Evolutionary conservation across 2,329 filamentous ascomycete genomes (phyloP).

Genomic region (Sclerotinia minor): DNA sequence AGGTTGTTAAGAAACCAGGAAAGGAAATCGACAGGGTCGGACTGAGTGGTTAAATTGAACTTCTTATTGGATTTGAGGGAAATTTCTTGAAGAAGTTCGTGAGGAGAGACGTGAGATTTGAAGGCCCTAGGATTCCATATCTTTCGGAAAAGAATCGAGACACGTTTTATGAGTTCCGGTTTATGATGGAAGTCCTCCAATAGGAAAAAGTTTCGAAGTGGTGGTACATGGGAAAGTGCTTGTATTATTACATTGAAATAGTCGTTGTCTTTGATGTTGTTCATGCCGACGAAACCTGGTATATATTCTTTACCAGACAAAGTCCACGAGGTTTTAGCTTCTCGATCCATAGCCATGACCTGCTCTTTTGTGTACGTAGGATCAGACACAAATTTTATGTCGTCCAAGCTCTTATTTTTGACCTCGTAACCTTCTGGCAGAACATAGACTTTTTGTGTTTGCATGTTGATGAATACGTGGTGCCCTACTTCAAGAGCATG

Average conservation of each 20-base stretch:
- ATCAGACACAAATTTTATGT: constrained; percentile 97
- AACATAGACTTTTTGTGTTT: constrained; percentile 86
- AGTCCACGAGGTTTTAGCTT: constrained; percentile 67
- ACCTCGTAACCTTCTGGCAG: constrained; percentile 97
- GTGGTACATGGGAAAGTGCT: constrained; percentile 83
- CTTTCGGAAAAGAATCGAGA: constrained; percentile 88
- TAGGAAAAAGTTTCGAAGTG: constrained; percentile 88
- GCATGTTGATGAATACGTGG: constrained; percentile 98
- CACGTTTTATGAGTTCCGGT: constrained; percentile 83
- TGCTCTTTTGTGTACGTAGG: constrained; percentile 80
- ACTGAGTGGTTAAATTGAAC: constrained; percentile 86
- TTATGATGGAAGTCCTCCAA: constrained; percentile 74
- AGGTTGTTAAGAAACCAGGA: constrained; percentile 98
- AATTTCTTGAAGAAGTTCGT: constrained; percentile 95
- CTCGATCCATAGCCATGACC: constrained; percentile 75
- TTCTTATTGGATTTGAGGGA: constrained; percentile 86
- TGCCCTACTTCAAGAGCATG: constrained; percentile 93
- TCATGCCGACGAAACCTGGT: constrained; percentile 96
- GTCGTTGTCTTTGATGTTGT: constrained; percentile 99
- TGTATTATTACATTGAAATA: constrained; percentile 96
- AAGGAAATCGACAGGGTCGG: constrained; percentile 93
- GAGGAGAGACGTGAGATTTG: constrained; percentile 93
- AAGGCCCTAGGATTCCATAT: constrained; percentile 98
- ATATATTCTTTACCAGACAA: constrained; percentile 81
- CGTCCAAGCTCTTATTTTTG: constrained; percentile 87